Evolutionary conservation across 164 flowering plant species (phyloP).

Genomic region (Umbilicus rupestris): DNA sequence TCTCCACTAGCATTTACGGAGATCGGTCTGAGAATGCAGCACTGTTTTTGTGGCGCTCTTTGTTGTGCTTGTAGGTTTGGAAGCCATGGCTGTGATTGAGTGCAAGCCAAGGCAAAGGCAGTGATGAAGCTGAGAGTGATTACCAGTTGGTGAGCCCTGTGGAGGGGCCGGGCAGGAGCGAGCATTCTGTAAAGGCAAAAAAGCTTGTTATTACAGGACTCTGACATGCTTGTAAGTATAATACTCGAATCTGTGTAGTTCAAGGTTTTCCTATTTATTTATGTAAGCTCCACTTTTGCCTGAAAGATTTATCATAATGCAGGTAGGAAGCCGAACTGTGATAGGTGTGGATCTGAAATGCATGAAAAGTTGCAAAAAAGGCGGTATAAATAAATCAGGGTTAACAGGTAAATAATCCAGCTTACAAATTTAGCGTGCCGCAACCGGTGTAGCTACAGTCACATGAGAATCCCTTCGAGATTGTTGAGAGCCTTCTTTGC

Average conservation of each 20-base stretch:
- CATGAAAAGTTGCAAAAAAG: too few species aligned
- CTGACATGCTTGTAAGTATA: slow-evolving; percentile 54
- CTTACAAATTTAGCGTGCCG: neutral
- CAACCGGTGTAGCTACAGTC: slow-evolving; percentile 3
- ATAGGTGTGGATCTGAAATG: slow-evolving; percentile 50
- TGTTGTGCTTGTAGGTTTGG: slow-evolving; percentile 13
- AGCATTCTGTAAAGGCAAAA: slow-evolving; percentile 20
- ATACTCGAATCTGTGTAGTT: too few species aligned
- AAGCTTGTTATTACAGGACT: slow-evolving; percentile 24
- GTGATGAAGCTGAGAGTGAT: slow-evolving; percentile 18
- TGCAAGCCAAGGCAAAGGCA: neutral
- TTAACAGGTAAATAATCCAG: neutral
- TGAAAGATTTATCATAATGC: slow-evolving; percentile 1
- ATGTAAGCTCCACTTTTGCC: neutral
- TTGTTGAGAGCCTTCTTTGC: slow-evolving; percentile 72
- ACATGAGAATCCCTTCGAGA: slow-evolving; percentile 53
- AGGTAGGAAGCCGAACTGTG: slow-evolving; percentile 41
- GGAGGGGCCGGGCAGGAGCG: slow-evolving; percentile 26
- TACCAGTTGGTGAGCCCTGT: slow-evolving; percentile 18
- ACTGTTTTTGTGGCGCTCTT: slow-evolving; percentile 13
- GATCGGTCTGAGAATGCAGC: slow-evolving; percentile 11
- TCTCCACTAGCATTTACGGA: slow-evolving; percentile 7
- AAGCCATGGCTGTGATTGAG: slow-evolving; percentile 8
- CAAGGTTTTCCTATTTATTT: too few species aligned
- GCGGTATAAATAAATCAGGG: neutral